Percentiles rank a stretch among this genome's conserved stretches.
Conservation (phyloP, 2,329 filamentous ascomycete species). For the Raffaelea ambrosiae region DNA sequence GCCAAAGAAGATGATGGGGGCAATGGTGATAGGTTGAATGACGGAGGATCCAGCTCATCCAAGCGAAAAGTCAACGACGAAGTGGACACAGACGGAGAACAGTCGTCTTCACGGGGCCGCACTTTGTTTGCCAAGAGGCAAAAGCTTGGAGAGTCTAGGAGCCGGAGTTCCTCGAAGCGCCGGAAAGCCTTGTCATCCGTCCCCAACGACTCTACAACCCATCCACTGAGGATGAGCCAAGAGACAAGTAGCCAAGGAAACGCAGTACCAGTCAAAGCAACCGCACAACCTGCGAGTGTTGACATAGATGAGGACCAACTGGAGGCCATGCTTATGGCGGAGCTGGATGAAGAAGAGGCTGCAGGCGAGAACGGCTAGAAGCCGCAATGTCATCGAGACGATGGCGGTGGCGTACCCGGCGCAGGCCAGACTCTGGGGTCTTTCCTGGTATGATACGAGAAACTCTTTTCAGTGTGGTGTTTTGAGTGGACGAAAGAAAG, state of each 20-base stretch:
- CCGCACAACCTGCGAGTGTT: slow-evolving; percentile 14
- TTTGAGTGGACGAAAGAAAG: background rate
- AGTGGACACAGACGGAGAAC: slow-evolving; percentile 22
- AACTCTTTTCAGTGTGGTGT: background rate
- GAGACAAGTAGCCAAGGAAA: background rate
- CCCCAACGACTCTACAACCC: slow-evolving; percentile 2
- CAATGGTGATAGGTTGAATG: too few relatives aligned
- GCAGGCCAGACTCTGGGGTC: slow-evolving; percentile 6
- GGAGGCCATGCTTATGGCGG: slow-evolving; percentile 55
- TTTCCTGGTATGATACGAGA: slow-evolving; percentile 1
- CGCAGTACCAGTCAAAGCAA: background rate
- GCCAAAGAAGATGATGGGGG: slow-evolving; percentile 22
- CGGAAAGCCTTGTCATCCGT: slow-evolving; percentile 27
- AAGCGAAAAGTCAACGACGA: slow-evolving; percentile 21
- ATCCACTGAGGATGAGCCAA: slow-evolving; percentile 22
- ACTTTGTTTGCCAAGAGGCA: slow-evolving; percentile 43
- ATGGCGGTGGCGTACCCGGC: background rate
- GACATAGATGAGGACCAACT: slow-evolving; percentile 46
- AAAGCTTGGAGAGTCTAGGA: slow-evolving; percentile 32
- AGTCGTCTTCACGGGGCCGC: slow-evolving; percentile 18
- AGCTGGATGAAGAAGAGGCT: slow-evolving; percentile 37
- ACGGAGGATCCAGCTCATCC: background rate
- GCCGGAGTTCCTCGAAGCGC: slow-evolving; percentile 36
- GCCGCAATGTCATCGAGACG: background rate
- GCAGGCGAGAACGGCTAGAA: slow-evolving; percentile 6